Base-by-base conservation (phyloP, 2,329 filamentous ascomycete genomes). In the Curvularia verruculosa region DNA sequence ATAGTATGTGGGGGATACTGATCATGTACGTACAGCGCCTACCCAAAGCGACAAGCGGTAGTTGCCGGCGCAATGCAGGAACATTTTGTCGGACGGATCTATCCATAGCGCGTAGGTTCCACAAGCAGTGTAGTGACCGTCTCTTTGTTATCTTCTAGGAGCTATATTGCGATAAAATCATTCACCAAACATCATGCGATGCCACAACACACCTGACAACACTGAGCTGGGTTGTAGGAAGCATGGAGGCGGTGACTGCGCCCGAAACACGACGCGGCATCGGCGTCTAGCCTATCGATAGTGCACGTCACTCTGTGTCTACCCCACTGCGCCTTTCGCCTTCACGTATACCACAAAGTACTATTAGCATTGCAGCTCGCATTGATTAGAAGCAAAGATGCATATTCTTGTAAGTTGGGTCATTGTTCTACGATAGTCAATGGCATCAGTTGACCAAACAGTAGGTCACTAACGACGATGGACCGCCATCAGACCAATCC, bases 401-500 rank as follows among this genome's bases (percentile, higher is more conserved):
- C 75, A 77, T 62, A 76, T 77, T 45, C 72, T 77, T 29, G 74
- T 76, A 69, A 52, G 69, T 29, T n/a, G 15, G 6, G 5, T 5
- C 1, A 4, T 26, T 31, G 39, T 13, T 31, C 39, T 2, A 29
- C 5, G 19, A n/a, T 19, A 44, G 29, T 15, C 43, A 51, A 53
- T 60, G 52, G 50, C 40, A 50, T 44, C 56, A 8, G 37, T 55
- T 51, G 48, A 56, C 34, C 21, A 10, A 8, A 29, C 29, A 52
- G 29, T 55, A 82, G 80, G 74, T 83, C 8, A 81, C 79, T 13
- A 83, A 83, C 70, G 81, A 83, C 59, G 81, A 83, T 67, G 81
- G 81, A 39, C 81, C 81, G 15, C 81, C 81, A n/a, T 82, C 79
- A 7, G 72, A 77, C 54, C 73, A 80, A 51, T 79, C 79, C 34